A percentile compares a stretch with the other conserved stretches of the same genome.
phyloP scores from a whole-genome alignment of 805 yeast genomes.

The Suhomyces xylopsoci region DNA sequence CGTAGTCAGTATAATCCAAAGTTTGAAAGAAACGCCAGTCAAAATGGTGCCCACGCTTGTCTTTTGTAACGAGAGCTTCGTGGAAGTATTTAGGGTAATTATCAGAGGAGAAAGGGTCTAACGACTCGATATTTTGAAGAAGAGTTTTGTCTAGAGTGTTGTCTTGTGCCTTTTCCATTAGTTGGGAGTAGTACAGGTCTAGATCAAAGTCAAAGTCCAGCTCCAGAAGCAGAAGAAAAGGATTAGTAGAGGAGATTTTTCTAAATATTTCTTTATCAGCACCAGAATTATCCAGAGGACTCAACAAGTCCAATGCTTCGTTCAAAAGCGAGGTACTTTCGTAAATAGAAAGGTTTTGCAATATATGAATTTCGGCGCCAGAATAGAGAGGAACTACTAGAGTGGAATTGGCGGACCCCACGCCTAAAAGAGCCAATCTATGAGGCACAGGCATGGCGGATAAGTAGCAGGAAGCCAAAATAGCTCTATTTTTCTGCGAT shows the following conservation, averaged over 20 bases:
- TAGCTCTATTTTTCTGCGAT: background rate
- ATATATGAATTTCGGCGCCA: background rate
- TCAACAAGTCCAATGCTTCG: background rate
- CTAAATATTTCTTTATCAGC: background rate
- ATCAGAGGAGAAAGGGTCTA: background rate
- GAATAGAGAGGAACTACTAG: constrained; percentile 21
- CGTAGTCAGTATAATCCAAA: constrained; percentile 21
- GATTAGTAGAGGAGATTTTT: too few relatives aligned
- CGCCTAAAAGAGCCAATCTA: constrained; percentile 28
- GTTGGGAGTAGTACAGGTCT: background rate
- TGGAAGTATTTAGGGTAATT: constrained; percentile 31
- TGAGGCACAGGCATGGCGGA: constrained; percentile 25
- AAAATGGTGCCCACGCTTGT: constrained; percentile 27
- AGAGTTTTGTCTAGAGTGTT: background rate
- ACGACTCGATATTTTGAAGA: background rate
- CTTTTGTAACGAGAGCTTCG: constrained; percentile 33
- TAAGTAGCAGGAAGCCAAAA: constrained; percentile 31
- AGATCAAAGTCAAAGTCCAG: background rate
- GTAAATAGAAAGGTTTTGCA: background rate
- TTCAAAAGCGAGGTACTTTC: background rate
- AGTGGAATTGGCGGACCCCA: constrained; percentile 15
- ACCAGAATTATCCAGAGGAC: too few relatives aligned
- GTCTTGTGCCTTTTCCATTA: background rate
- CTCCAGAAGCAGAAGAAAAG: background rate
- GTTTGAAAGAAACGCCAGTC: constrained; percentile 37